These are phyloP conservation scores for Cystobasidium ongulense DNA, from an alignment of 768 basidiomycete genomes.

Conservation along the genomic window DNA sequence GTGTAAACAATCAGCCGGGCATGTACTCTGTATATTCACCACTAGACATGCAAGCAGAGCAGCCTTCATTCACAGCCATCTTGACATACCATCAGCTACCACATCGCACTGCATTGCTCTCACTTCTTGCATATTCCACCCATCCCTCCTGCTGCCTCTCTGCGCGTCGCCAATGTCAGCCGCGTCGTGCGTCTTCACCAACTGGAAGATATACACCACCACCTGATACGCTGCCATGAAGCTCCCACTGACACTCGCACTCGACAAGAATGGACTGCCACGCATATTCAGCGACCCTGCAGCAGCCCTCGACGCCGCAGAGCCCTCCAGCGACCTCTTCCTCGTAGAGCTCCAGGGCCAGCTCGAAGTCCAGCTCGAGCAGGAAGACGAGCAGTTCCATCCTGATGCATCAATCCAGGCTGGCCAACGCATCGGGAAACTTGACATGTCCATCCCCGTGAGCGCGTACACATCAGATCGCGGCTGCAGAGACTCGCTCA, in stretches of 20 bases:
- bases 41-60: background rate
- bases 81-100: too few species aligned
- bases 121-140: too few species aligned
- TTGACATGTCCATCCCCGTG: slow-evolving; percentile 39
- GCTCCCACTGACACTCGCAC: background rate
- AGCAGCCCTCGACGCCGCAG: background rate
- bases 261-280: background rate
- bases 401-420: background rate
- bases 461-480: background rate
- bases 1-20: background rate
- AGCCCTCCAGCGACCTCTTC: slow-evolving; percentile 35
- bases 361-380: slow-evolving; percentile 33
- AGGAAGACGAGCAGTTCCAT: background rate
- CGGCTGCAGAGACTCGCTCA: background rate
- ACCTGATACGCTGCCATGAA: background rate
- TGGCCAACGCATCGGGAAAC: slow-evolving; percentile 36
- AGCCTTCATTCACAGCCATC: too few species aligned
- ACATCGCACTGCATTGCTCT: too few species aligned
- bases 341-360: slow-evolving; percentile 40
- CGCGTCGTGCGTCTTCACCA: too few species aligned
- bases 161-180: too few species aligned
- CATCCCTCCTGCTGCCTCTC: too few species aligned
- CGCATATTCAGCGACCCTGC: background rate
- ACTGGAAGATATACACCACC: too few species aligned
- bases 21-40: too few species aligned